Conservation (phyloP, 345 rosid genomes). For the Hibiscus mutabilis region DNA sequence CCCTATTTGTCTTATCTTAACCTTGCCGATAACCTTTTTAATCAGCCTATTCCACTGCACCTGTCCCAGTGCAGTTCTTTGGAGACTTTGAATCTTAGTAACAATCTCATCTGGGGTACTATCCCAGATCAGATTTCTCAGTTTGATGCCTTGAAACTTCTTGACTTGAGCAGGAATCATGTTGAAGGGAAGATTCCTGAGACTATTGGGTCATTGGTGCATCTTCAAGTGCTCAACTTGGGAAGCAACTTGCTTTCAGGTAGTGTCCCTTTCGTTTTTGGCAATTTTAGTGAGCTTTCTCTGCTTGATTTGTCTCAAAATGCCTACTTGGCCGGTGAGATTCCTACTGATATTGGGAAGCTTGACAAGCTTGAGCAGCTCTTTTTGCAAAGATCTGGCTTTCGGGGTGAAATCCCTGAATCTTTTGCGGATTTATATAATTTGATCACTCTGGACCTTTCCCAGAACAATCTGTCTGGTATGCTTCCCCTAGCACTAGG, state of each 20-base stretch:
- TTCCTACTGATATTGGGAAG: conserved; percentile 64
- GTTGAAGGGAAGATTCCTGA: conserved; percentile 81
- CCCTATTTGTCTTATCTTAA: conserved; percentile 54
- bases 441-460: conserved; percentile 56
- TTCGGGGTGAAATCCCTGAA: conserved; percentile 66
- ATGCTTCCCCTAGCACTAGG: conserved; percentile 42
- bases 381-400: conserved; percentile 67
- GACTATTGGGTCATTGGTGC: conserved; percentile 45
- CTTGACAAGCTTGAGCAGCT: conserved; percentile 69
- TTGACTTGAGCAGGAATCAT: conserved; percentile 64
- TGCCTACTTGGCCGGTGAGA: conserved; percentile 50
- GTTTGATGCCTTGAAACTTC: conserved; percentile 46
- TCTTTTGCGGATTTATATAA: conserved; percentile 57
- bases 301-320: conserved; percentile 82
- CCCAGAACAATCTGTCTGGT: conserved; percentile 76
- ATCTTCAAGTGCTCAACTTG: conserved; percentile 60
- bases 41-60: conserved; percentile 82
- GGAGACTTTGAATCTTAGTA: conserved; percentile 60
- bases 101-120: conserved; percentile 68
- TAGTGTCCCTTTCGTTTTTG: conserved; percentile 53
- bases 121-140: conserved; percentile 75
- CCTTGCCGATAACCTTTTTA: conserved; percentile 70
- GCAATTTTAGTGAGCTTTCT: conserved; percentile 61
- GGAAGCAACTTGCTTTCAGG: conserved; percentile 77
- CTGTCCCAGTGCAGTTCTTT: conserved; percentile 61